phyloP scores from a whole-genome alignment of 2,329 filamentous ascomycete genomes.

The Aspergillus sclerotialis region DNA sequence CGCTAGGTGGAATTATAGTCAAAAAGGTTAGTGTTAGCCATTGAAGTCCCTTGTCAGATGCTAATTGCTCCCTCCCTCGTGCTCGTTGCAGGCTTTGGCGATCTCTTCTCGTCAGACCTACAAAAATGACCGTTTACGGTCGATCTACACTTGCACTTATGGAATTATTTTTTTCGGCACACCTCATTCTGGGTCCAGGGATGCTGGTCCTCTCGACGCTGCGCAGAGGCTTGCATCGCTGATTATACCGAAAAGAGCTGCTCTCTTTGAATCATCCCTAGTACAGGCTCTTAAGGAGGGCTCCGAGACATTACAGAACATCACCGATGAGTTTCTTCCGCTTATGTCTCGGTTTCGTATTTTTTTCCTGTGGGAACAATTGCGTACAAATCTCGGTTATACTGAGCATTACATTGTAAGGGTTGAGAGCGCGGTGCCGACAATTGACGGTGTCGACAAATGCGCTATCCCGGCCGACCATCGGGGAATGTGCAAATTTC shows the following conservation, averaged over 20 bases:
- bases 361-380: conserved; percentile 9
- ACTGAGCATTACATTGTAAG: not conserved
- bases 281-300: conserved; percentile 36
- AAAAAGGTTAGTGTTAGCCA: no score
- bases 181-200: conserved; percentile 24
- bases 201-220: conserved; percentile 18
- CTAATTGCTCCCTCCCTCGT: no score
- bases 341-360: conserved; percentile 27
- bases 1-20: not conserved
- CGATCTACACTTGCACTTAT: conserved; percentile 17
- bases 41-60: no score
- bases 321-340: conserved; percentile 28
- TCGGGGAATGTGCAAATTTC: conserved; percentile 17
- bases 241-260: not conserved
- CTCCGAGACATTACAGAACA: conserved; percentile 29
- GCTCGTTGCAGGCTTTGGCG: not conserved
- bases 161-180: conserved; percentile 28
- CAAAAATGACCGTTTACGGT: not conserved
- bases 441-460: conserved; percentile 19
- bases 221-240: not conserved
- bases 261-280: not conserved
- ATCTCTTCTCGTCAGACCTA: not conserved
- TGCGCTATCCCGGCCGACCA: conserved; percentile 22
- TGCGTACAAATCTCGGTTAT: not conserved
- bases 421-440: not conserved